Percentiles rank a stretch among this genome's conserved stretches.
Conservation (phyloP, 495 filamentous ascomycete species). For the Daldinia bambusicola region DNA sequence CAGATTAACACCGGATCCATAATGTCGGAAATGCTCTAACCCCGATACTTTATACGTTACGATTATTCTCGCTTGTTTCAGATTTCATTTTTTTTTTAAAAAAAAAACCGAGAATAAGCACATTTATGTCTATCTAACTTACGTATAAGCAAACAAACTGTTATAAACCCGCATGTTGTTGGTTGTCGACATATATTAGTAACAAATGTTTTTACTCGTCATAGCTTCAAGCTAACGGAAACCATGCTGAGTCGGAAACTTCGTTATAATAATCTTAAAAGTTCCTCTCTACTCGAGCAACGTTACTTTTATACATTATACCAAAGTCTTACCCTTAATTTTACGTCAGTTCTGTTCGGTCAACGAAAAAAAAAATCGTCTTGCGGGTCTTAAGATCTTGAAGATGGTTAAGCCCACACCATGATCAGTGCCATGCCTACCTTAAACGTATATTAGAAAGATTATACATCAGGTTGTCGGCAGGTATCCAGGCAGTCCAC, state of each 20-base stretch:
- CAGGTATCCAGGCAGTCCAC: not conserved
- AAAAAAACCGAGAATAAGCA: not conserved
- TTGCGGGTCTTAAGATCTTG: not conserved
- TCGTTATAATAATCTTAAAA: conserved; percentile 7
- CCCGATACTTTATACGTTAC: not conserved
- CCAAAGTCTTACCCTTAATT: not conserved
- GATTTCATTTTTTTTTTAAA: not conserved
- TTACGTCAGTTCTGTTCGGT: not conserved
- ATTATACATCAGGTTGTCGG: not conserved
- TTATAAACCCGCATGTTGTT: not conserved
- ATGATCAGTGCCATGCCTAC: not conserved
- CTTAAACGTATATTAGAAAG: not conserved
- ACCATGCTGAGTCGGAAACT: not conserved
- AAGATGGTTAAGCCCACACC: not conserved
- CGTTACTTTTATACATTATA: conserved; percentile 5
- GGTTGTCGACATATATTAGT: not conserved
- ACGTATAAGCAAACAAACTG: not conserved
- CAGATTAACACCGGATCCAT: conserved; percentile 5
- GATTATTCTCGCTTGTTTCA: not conserved
- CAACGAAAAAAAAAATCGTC: not conserved
- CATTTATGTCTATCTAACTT: not conserved
- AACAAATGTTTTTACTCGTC: not conserved
- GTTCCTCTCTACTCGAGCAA: conserved; percentile 6
- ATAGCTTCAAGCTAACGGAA: not conserved
- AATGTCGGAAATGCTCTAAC: conserved; percentile 1